Evolutionary conservation across 2,329 filamentous ascomycete species (phyloP), one percentile per base, ranked within the genome.

Genomic region (Verruconis gallopava): DNA sequence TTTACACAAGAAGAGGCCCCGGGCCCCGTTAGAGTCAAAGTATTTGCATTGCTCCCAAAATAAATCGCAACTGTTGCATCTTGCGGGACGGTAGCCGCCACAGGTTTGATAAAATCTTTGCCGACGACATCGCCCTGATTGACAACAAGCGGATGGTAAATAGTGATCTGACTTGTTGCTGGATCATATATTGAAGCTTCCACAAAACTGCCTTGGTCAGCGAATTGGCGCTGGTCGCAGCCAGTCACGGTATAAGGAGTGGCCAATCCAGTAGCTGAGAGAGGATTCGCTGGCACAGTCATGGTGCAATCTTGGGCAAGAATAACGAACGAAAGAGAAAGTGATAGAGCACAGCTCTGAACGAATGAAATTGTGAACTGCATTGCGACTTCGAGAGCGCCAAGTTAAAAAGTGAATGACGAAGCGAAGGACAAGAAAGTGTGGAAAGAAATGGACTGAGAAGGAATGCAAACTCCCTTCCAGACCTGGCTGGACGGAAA

Each of bases 291-390:
- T 13, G 37, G 37, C n/a, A 38, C 37, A 9, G 37, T 38, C 11
- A 38, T 11, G 37, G 22, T 20, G 14, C 37, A 38, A 20, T 38
- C 37, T 21, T 38, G 37, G n/a, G n/a, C n/a, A n/a, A n/a, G n/a
- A n/a, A n/a, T n/a, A n/a, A n/a, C n/a, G n/a, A n/a, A n/a, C n/a
- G n/a, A n/a, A n/a, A n/a, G n/a, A n/a, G n/a, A n/a, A n/a, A n/a
- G n/a, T n/a, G n/a, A n/a, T n/a, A n/a, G n/a, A n/a, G n/a, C n/a
- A n/a, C n/a, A n/a, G n/a, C n/a, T n/a, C n/a, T 9, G 9, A 6
- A 17, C 34, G 9, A 11, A 36, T 36, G 9, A 36, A 11, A 36
- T 11, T 36, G 9, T 11, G 13, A 9, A 11, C 34, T 11, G 9
- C 15, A 30, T n/a, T n/a, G n/a, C n/a, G n/a, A n/a, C n/a, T n/a